Percentiles rank a stretch among this genome's conserved stretches.
Conservation (phyloP, 2,329 filamentous ascomycete species). For the Ophiocordyceps unilateralis region DNA sequence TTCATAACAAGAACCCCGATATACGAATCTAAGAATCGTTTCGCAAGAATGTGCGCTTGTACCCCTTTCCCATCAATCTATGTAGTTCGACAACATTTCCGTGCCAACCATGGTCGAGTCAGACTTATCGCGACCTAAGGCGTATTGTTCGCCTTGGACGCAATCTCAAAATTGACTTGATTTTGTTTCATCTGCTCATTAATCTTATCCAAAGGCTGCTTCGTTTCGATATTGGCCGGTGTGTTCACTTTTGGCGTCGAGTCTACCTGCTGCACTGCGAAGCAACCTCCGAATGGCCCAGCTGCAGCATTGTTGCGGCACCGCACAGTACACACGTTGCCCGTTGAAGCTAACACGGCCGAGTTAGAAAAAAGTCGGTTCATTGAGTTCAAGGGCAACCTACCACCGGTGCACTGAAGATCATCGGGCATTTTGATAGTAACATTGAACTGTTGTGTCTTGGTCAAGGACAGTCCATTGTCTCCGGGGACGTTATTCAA, state of each 20-base stretch:
- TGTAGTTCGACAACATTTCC: too few species aligned
- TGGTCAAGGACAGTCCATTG: slow-evolving; percentile 39
- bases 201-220: slow-evolving; percentile 25
- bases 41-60: too few species aligned
- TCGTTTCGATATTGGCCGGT: slow-evolving; percentile 26
- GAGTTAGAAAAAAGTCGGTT: not conserved
- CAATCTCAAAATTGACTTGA: slow-evolving; percentile 26
- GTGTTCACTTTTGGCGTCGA: slow-evolving; percentile 21
- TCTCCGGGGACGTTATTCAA: slow-evolving; percentile 41
- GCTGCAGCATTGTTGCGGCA: slow-evolving; percentile 41
- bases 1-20: too few species aligned
- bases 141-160: slow-evolving; percentile 22
- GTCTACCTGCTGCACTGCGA: slow-evolving; percentile 38
- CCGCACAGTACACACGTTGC: slow-evolving; percentile 40
- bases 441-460: slow-evolving; percentile 37
- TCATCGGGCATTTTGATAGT: slow-evolving; percentile 33
- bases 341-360: slow-evolving; percentile 31
- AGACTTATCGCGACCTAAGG: too few species aligned
- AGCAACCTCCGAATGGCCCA: slow-evolving; percentile 40
- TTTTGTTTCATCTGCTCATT: slow-evolving; percentile 31
- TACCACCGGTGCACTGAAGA: slow-evolving; percentile 32
- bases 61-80: too few species aligned
- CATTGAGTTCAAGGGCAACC: slow-evolving; percentile 5
- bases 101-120: too few species aligned
- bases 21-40: too few species aligned